A percentile compares a stretch with the other conserved stretches of the same genome.
Evolutionary conservation across 108 stramenopile genomes (phyloP).

Genomic region (Cyclotella baltica): DNA sequence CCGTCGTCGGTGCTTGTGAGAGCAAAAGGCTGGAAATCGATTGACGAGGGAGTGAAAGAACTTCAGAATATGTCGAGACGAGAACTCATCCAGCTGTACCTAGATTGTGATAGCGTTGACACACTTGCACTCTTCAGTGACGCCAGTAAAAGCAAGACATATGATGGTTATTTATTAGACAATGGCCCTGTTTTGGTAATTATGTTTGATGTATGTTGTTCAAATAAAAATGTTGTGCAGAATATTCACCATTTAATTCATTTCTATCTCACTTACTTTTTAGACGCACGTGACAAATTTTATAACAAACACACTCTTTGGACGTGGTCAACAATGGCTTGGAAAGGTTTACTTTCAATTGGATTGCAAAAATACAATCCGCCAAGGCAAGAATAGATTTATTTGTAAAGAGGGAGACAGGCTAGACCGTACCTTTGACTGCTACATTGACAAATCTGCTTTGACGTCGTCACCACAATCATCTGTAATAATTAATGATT

Average conservation of each 20-base stretch:
- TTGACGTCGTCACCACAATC: not conserved
- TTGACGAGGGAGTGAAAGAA: conserved; percentile 16
- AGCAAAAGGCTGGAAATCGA: conserved; percentile 22
- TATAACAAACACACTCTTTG: conserved; percentile 43
- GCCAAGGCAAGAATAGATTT: conserved; percentile 42
- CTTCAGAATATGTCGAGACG: conserved; percentile 23
- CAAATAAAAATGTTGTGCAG: not conserved
- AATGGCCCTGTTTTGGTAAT: conserved; percentile 45
- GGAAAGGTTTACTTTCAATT: conserved; percentile 38
- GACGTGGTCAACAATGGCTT: conserved; percentile 33
- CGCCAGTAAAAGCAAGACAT: not conserved
- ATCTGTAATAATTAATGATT: conserved; percentile 30
- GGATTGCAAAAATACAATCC: not conserved
- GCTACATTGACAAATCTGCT: conserved; percentile 31
- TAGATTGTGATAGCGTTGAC: conserved; percentile 26
- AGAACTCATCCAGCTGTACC: conserved; percentile 31
- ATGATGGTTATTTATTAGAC: conserved; percentile 36
- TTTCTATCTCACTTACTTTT: not conserved
- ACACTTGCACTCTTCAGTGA: conserved; percentile 1
- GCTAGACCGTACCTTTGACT: conserved; percentile 43
- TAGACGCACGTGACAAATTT: conserved; percentile 41
- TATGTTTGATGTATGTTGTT: not conserved
- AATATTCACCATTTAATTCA: not conserved
- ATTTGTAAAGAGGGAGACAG: not conserved
- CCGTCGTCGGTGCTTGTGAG: not conserved